Evolutionary conservation across 352 stramenopile species (phyloP), one percentile per base, ranked within the genome.

Genomic region (Phytopythium boreale): DNA sequence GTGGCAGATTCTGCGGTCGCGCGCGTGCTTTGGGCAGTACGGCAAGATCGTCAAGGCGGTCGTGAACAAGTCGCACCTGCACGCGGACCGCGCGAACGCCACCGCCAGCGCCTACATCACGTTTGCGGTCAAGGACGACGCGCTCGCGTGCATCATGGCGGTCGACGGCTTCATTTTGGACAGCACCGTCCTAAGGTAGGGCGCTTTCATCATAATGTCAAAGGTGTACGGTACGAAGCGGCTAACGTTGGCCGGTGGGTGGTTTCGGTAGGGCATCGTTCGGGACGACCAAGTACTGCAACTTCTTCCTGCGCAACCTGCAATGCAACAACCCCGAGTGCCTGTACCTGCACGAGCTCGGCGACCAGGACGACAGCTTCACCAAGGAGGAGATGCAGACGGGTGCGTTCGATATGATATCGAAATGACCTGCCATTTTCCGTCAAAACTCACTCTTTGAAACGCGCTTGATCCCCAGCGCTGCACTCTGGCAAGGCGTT

Each of bases 211-310:
- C 31, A 8, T 36, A 36, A 36, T 36, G 31, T 8, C 8, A 8
- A 36, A 8, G 3, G 8, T 8, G 8, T 8, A 36, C 31, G 8
- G 3, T 3, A 8, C 8, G 8, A 36, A 36, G 24, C 10, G 26
- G 11, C 37, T 43, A 19, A 19, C 37, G 5, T 15, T 15, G 37
- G 14, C 37, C 2, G 2, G 14, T 15, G 17, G 20, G 20, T 43
- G 17, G 26, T 44, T 31, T 17, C 22, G 52, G 8, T 51, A 96
- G 91, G 27, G 93, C 92, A 10, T 97, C 85, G 27, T 98, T 98
- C 73, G 95, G 95, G 19, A 98, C 93, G 17, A 98, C 92, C 61
- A 98, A 98, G 76, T 98, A 98, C 69, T 98, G 95, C 77, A 97
- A 98, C 71, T 93, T 90, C 62, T 98, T 98, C 64, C 70, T 98